Conservation (phyloP, 495 filamentous ascomycete species). For the Lasiosphaeria miniovina region DNA sequence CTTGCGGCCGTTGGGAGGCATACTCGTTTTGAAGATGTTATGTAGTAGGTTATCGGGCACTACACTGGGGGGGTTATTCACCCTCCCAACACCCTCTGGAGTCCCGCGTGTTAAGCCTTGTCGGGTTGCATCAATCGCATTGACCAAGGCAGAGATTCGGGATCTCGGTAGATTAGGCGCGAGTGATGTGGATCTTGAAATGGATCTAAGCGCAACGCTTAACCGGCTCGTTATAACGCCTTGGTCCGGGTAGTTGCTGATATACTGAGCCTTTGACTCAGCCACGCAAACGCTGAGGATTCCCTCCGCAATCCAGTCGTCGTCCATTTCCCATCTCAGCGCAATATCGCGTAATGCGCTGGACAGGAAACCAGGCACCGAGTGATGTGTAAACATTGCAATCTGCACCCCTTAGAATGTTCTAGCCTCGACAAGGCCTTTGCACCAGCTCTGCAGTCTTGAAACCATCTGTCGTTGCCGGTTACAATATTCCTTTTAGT, state of each 20-base stretch:
- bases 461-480: not conserved
- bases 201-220: not conserved
- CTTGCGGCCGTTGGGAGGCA: too few species aligned
- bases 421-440: not conserved
- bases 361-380: not conserved
- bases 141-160: not conserved
- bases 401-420: too few species aligned
- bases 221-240: not conserved
- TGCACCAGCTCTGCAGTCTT: not conserved
- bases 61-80: too few species aligned
- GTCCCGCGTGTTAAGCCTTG: not conserved
- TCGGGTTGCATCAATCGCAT: not conserved
- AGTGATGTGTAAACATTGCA: not conserved
- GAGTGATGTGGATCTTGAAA: not conserved
- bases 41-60: too few species aligned
- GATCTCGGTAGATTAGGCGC: not conserved
- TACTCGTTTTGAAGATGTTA: too few species aligned
- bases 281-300: not conserved
- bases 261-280: not conserved
- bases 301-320: not conserved
- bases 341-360: not conserved
- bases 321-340: not conserved
- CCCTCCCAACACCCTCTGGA: not conserved
- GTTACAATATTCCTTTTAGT: not conserved
- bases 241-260: not conserved